Conservation (phyloP, 177 flowering plant genomes). For the Telopea speciosissima region DNA sequence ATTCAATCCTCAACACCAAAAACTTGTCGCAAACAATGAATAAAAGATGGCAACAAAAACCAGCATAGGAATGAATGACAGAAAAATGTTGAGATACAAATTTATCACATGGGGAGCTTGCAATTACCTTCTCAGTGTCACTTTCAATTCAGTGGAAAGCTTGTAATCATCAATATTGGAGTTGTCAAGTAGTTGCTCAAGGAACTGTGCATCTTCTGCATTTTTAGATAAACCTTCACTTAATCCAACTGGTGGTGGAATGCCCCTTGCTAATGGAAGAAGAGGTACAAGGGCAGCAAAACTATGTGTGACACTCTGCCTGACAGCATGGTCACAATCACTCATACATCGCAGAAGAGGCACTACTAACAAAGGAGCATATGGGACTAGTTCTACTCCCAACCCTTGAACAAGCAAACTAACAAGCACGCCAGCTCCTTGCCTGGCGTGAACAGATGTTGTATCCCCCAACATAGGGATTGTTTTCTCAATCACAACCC, state of each 20-base stretch:
- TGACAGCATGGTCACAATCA: constrained; percentile 81
- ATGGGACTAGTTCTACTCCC: constrained; percentile 83
- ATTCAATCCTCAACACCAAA: too few relatives aligned
- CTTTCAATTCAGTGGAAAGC: constrained; percentile 73
- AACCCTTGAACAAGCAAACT: constrained; percentile 85
- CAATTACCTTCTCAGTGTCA: constrained; percentile 72
- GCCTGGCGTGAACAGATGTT: constrained; percentile 69
- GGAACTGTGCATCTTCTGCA: constrained; percentile 75
- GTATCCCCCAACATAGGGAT: constrained; percentile 80
- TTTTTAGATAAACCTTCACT: constrained; percentile 57
- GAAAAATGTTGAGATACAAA: neutral
- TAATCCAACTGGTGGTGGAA: constrained; percentile 72
- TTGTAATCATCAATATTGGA: constrained; percentile 93
- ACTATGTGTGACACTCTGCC: constrained; percentile 94
- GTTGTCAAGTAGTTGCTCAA: constrained; percentile 95
- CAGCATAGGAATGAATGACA: neutral
- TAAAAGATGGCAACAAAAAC: neutral
- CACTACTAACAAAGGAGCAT: constrained; percentile 87
- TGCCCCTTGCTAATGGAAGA: constrained; percentile 92
- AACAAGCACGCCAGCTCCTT: constrained; percentile 97
- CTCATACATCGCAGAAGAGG: constrained; percentile 97
- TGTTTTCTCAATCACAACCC: constrained; percentile 65
- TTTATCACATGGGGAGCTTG: neutral
- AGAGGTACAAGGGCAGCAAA: constrained; percentile 99
- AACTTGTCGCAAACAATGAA: too few relatives aligned